Percentiles rank a stretch among this genome's conserved stretches.
Conservation (phyloP, 345 rosid species). For the Heritiera littoralis region DNA sequence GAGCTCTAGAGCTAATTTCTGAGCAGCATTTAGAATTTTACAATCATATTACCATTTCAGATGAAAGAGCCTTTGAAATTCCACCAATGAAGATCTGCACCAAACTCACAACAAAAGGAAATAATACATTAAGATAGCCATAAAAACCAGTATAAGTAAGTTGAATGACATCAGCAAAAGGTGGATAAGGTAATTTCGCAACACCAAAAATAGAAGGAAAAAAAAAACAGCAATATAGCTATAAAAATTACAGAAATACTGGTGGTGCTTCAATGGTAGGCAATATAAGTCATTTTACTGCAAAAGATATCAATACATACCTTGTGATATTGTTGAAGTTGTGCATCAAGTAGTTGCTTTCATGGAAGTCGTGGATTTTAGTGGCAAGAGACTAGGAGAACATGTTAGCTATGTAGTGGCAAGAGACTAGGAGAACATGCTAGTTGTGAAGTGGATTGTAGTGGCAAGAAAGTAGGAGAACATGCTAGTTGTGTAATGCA, state of each 20-base stretch:
- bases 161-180: neutral
- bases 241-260: neutral
- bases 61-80: conserved; percentile 65
- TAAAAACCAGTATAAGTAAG: conserved; percentile 8
- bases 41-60: conserved; percentile 71
- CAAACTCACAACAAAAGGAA: conserved; percentile 25
- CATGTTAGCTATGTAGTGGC: no score
- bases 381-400: no score
- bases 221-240: neutral
- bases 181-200: neutral
- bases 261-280: neutral
- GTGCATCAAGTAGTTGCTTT: no score
- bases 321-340: no score
- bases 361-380: no score
- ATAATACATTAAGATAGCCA: neutral
- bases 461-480: no score
- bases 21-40: neutral
- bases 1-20: conserved; percentile 10
- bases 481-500: no score
- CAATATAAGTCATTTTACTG: neutral
- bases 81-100: conserved; percentile 93
- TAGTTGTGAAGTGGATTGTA: no score
- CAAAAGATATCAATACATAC: conserved; percentile 35
- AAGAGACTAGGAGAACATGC: no score
- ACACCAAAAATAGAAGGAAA: neutral